Percentiles rank a stretch among this genome's conserved stretches.
These are phyloP conservation scores for Calonectria montana DNA, from an alignment of 2,329 filamentous ascomycete genomes.

Conservation along the genomic window DNA sequence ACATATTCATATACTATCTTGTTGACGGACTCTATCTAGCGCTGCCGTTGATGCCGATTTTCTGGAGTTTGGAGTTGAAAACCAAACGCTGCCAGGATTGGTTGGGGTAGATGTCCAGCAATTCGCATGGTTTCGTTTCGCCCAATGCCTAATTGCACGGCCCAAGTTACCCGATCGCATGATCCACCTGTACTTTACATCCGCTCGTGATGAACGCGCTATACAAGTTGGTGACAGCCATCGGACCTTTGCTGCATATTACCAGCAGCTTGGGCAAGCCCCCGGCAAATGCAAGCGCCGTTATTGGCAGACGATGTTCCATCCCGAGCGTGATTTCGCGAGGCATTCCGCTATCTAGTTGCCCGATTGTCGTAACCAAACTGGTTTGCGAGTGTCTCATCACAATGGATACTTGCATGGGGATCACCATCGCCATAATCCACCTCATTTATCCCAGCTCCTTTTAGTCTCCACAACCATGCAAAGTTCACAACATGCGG, in stretches of 20 bases:
- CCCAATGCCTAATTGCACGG: not conserved
- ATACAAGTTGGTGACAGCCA: not conserved
- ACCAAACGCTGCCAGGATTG: too few relatives aligned
- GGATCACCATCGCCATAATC: not conserved
- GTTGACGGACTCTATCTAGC: not conserved
- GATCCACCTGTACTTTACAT: not conserved
- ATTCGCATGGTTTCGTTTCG: not conserved
- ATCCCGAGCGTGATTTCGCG: not conserved
- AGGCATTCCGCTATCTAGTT: not conserved
- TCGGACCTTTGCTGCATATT: not conserved
- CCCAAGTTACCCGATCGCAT: not conserved
- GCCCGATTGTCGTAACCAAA: not conserved
- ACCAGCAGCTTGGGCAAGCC: not conserved
- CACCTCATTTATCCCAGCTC: not conserved
- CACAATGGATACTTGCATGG: not conserved
- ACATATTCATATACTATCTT: not conserved
- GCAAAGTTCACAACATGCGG: not conserved
- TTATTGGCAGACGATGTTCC: not conserved
- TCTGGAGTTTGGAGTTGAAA: too few relatives aligned
- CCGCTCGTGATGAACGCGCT: not conserved
- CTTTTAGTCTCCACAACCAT: not conserved
- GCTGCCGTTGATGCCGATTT: not conserved
- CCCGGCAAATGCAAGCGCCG: not conserved
- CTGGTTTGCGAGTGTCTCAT: not conserved
- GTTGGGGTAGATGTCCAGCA: not conserved